Conservation (phyloP, 108 stramenopile species). For the Conticribra guillardii region DNA sequence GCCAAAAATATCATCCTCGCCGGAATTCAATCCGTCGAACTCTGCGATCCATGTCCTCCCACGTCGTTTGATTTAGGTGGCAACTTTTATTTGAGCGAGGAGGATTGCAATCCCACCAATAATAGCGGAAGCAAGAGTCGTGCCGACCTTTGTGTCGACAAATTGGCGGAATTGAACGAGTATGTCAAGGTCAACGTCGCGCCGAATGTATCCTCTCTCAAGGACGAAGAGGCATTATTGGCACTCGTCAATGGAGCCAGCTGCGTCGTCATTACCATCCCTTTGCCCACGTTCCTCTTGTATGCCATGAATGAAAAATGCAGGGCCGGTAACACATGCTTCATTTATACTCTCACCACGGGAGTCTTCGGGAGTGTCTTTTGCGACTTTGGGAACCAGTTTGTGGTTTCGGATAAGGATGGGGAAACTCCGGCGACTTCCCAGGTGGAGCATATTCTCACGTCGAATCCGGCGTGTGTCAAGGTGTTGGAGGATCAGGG, state of each 20-base stretch:
- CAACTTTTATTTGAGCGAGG: slow-evolving; percentile 79
- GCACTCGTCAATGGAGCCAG: slow-evolving; percentile 58
- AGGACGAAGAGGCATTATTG: slow-evolving; percentile 51
- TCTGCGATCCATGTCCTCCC: slow-evolving; percentile 72
- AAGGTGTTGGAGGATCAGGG: slow-evolving; percentile 97
- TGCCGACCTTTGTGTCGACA: slow-evolving; percentile 60
- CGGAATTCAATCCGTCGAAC: slow-evolving; percentile 77
- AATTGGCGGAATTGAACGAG: slow-evolving; percentile 86
- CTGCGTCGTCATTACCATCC: slow-evolving; percentile 72
- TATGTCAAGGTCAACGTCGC: slow-evolving; percentile 81
- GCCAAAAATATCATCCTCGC: slow-evolving; percentile 97
- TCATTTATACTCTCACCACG: slow-evolving; percentile 77
- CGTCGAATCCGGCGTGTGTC: slow-evolving; percentile 81
- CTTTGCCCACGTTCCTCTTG: slow-evolving; percentile 66
- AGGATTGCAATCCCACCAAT: slow-evolving; percentile 12
- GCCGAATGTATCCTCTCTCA: slow-evolving; percentile 53
- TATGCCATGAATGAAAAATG: slow-evolving; percentile 79
- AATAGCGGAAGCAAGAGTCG: slow-evolving; percentile 48
- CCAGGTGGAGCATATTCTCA: slow-evolving; percentile 89
- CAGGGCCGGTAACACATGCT: slow-evolving; percentile 60
- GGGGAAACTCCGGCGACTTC: slow-evolving; percentile 91
- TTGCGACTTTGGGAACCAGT: slow-evolving; percentile 95
- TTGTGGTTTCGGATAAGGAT: slow-evolving; percentile 90
- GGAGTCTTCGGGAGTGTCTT: slow-evolving; percentile 94
- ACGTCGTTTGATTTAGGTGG: slow-evolving; percentile 85